Evolutionary conservation across 768 basidiomycete genomes (phyloP).

Genomic region (Erythrobasidium yunnanense): DNA sequence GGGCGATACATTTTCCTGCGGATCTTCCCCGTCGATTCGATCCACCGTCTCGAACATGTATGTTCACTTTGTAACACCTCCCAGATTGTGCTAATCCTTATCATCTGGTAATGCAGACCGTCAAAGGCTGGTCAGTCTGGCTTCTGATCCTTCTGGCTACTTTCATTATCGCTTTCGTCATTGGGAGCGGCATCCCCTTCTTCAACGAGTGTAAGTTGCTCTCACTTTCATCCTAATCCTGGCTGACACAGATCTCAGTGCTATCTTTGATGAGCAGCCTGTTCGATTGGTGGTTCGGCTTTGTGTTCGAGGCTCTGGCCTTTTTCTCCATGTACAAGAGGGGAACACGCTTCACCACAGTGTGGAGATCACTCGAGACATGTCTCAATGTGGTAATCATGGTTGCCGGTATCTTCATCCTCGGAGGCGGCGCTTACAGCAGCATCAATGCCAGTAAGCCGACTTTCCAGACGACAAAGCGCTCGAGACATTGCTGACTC

Average conservation of each 20-base stretch:
- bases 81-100: background rate
- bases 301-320: constrained; percentile 34
- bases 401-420: constrained; percentile 34
- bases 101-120: constrained; percentile 13
- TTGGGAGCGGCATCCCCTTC: constrained; percentile 34
- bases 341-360: background rate
- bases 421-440: constrained; percentile 10
- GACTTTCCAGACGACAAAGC: background rate
- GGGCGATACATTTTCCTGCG: constrained; percentile 37
- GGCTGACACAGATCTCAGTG: background rate
- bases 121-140: constrained; percentile 36
- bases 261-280: constrained; percentile 27
- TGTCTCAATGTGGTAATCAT: constrained; percentile 1
- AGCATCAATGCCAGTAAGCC: constrained; percentile 8
- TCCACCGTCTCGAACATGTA: constrained; percentile 31
- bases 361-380: constrained; percentile 3
- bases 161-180: constrained; percentile 33
- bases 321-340: constrained; percentile 30
- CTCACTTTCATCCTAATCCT: background rate
- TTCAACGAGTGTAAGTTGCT: constrained; percentile 25
- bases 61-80: background rate
- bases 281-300: constrained; percentile 35
- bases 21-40: constrained; percentile 33
- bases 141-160: constrained; percentile 30
- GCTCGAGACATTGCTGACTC: background rate